Conservation (phyloP, 2,329 filamentous ascomycete genomes). For the Exophiala oligosperma region DNA sequence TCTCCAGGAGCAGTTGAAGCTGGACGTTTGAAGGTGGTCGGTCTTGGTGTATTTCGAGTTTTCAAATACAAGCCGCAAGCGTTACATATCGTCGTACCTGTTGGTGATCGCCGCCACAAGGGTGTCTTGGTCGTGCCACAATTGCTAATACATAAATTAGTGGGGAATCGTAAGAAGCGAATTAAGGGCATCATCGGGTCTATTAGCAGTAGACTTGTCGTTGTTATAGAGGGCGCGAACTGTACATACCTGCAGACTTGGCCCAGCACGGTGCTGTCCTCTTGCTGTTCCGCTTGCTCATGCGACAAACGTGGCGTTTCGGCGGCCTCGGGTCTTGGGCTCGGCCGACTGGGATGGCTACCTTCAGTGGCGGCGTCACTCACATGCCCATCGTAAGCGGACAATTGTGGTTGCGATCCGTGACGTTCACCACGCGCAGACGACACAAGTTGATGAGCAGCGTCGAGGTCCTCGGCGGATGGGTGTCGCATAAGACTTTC, state of each 20-base stretch:
- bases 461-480: slow-evolving; percentile 49
- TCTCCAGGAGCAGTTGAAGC: slow-evolving; percentile 34
- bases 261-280: slow-evolving; percentile 21
- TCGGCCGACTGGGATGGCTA: slow-evolving; percentile 6
- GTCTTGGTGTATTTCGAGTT: slow-evolving; percentile 85
- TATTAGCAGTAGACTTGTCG: slow-evolving; percentile 37
- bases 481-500: slow-evolving; percentile 41
- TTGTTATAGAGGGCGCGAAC: slow-evolving; percentile 38
- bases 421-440: slow-evolving; percentile 45
- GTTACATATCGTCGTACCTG: slow-evolving; percentile 95
- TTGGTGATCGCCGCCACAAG: slow-evolving; percentile 88
- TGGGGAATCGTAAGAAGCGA: neutral
- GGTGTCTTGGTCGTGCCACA: slow-evolving; percentile 93
- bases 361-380: slow-evolving; percentile 12
- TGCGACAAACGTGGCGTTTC: slow-evolving; percentile 2
- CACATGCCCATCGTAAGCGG: slow-evolving; percentile 12
- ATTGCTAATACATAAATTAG: slow-evolving; percentile 62
- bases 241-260: slow-evolving; percentile 31
- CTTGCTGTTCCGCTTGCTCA: slow-evolving; percentile 15
- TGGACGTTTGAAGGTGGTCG: slow-evolving; percentile 84
- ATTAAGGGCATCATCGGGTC: no score
- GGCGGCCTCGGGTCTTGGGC: slow-evolving; percentile 8
- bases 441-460: slow-evolving; percentile 49
- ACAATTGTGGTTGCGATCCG: slow-evolving; percentile 5
- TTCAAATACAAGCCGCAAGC: slow-evolving; percentile 95